phyloP scores from a whole-genome alignment of 139 green algal genomes.

The Picocystis salinarum region DNA sequence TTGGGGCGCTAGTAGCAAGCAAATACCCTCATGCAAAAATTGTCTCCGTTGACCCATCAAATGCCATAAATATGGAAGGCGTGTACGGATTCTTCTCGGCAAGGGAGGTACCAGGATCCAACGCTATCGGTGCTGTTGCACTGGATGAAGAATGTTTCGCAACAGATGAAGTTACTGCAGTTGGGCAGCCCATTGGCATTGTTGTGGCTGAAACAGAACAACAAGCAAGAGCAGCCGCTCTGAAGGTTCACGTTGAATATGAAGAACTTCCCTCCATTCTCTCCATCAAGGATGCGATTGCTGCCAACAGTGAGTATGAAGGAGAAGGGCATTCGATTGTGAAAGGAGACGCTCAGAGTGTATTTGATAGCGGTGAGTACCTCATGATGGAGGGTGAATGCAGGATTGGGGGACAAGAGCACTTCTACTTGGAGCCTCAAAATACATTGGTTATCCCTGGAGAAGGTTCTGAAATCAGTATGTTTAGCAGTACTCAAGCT shows the following conservation, averaged over 20 bases:
- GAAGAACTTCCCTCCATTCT: slow-evolving; percentile 69
- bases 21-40: slow-evolving; percentile 55
- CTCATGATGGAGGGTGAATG: slow-evolving; percentile 37
- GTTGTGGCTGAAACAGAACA: slow-evolving; percentile 62
- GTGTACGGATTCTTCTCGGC: slow-evolving; percentile 49
- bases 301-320: slow-evolving; percentile 29
- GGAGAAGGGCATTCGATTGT: not conserved
- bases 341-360: slow-evolving; percentile 10
- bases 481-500: slow-evolving; percentile 46
- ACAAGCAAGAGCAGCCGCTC: slow-evolving; percentile 36
- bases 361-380: slow-evolving; percentile 27
- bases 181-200: slow-evolving; percentile 57
- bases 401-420: slow-evolving; percentile 69
- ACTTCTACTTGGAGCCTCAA: slow-evolving; percentile 96
- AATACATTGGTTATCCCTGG: slow-evolving; percentile 45
- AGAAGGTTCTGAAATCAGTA: slow-evolving; percentile 64
- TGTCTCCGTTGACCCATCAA: slow-evolving; percentile 41
- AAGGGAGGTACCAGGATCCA: slow-evolving; percentile 60
- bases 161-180: slow-evolving; percentile 49
- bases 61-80: slow-evolving; percentile 31
- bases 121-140: slow-evolving; percentile 61
- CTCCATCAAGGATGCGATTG: slow-evolving; percentile 69
- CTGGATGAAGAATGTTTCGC: slow-evolving; percentile 86
- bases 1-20: slow-evolving; percentile 59
- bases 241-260: slow-evolving; percentile 60